Base-by-base conservation (phyloP, 768 basidiomycete species). In the Leccinum uliginosum region DNA sequence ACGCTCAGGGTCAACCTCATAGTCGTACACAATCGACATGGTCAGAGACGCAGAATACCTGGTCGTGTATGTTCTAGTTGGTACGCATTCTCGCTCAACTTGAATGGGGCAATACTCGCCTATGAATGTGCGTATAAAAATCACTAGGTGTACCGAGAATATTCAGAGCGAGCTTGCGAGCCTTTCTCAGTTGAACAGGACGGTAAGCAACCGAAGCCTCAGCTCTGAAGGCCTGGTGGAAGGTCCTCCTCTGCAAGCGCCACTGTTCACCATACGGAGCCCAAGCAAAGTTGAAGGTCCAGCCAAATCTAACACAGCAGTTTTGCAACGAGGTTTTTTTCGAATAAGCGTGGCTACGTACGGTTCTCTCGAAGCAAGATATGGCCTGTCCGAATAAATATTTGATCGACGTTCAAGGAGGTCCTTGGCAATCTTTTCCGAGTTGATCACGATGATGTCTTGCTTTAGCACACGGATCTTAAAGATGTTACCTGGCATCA, bases 11-110 rank as follows among this genome's bases (percentile, higher is more conserved):
- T 68, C 68, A 7, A 77, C 67, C 6, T 72, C 61, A 14, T 72
- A 67, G 19, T 76, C 79, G 43, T 80, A 80, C 14, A 74, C 68
- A 14, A 79, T 66, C 15, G 73, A 70, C 54, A 79, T 64, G 43
- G 77, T 67, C 2, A 76, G 69, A 1, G 74, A 65, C 14, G 74
- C 70, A 9, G 74, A 65, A 40, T 68, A 62, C 53, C 75, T 75
- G 35, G 6, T 48, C 7, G 4, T 7, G 24, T 29, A 4, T n/a
- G 43, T n/a, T 3, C 6, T 5, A 1, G 12, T 60, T 38, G 11
- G 47, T 35, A 30, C 6, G 6, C 5, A 23, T 1, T 15, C 21
- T 26, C 21, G 2, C 24, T 23, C 8, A 1, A 14, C 12, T 32
- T 32, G 30, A 32, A 23, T 2, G 2, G 5, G 29, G 15, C 3